Conservation (phyloP, 768 basidiomycete genomes). For the Cyclocybe aegerita region DNA sequence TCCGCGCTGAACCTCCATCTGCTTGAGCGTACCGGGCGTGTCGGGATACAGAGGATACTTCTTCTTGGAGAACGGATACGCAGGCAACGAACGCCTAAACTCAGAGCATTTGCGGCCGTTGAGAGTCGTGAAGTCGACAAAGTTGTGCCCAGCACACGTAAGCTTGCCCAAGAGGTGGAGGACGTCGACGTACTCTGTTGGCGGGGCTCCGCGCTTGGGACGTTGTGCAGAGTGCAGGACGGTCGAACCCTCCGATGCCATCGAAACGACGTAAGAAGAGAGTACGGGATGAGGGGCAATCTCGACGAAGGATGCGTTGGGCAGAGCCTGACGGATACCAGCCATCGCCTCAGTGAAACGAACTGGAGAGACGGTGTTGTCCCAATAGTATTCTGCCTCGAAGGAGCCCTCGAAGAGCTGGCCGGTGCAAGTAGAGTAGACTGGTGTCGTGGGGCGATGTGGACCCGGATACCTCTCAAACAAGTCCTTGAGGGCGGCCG, state of each 20-base stretch:
- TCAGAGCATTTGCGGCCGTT: slow-evolving; percentile 19
- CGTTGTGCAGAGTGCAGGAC: slow-evolving; percentile 28
- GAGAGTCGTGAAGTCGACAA: slow-evolving; percentile 29
- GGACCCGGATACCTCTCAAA: slow-evolving; percentile 31
- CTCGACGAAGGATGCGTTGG: slow-evolving; percentile 32
- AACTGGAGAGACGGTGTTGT: slow-evolving; percentile 35
- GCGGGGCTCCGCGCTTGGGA: slow-evolving; percentile 14
- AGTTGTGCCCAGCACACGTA: slow-evolving; percentile 25
- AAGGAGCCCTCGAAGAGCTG: slow-evolving; percentile 18
- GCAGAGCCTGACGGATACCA: slow-evolving; percentile 16
- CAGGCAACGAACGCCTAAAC: slow-evolving; percentile 9
- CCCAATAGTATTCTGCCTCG: slow-evolving; percentile 40
- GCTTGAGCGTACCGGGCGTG: slow-evolving; percentile 17
- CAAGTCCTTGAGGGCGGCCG: slow-evolving; percentile 23
- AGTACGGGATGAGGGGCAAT: slow-evolving; percentile 40
- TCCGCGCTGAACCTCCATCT: slow-evolving; percentile 25
- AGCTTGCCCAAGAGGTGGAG: slow-evolving; percentile 28
- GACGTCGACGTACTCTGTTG: slow-evolving; percentile 24
- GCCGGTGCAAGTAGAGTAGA: slow-evolving; percentile 38
- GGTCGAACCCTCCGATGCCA: slow-evolving; percentile 14
- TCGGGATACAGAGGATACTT: slow-evolving; percentile 13
- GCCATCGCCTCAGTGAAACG: slow-evolving; percentile 32
- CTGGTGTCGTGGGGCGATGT: slow-evolving; percentile 23
- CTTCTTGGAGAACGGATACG: slow-evolving; percentile 32
- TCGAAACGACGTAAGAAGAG: slow-evolving; percentile 26